Conservation (phyloP, 495 filamentous ascomycete species). For the Daldinia concentrica region DNA sequence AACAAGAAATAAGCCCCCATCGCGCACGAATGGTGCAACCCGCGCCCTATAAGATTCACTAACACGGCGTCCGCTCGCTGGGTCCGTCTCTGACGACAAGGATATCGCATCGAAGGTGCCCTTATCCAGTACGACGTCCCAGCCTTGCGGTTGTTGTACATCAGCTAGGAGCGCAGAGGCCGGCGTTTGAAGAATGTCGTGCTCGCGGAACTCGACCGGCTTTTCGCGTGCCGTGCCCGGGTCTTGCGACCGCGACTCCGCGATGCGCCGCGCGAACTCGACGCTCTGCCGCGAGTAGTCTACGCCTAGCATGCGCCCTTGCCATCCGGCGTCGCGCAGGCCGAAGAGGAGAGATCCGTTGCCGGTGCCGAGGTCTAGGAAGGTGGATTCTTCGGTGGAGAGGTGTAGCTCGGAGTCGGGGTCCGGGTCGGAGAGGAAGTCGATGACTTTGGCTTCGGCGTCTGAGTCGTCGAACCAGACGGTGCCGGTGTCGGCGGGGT, state of each 20-base stretch:
- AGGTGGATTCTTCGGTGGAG: constrained; percentile 40
- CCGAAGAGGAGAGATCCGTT: constrained; percentile 90
- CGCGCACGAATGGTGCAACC: constrained; percentile 70
- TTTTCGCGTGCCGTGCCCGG: neutral
- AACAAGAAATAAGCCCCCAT: constrained; percentile 78
- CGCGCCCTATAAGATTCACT: constrained; percentile 78
- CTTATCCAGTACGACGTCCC: constrained; percentile 93
- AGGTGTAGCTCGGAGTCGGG: constrained; percentile 4
- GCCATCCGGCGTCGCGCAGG: constrained; percentile 65
- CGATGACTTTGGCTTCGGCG: constrained; percentile 69
- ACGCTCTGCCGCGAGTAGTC: constrained; percentile 79
- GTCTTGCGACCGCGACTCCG: constrained; percentile 15
- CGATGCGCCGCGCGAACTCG: constrained; percentile 68
- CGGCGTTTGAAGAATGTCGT: constrained; percentile 74
- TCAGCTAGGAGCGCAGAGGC: constrained; percentile 48
- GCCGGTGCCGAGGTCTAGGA: constrained; percentile 86
- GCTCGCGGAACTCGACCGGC: constrained; percentile 70
- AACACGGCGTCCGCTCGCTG: constrained; percentile 58
- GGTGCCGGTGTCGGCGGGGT: constrained; percentile 71
- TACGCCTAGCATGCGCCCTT: constrained; percentile 79
- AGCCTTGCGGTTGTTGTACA: constrained; percentile 59
- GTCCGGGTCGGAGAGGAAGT: constrained; percentile 57
- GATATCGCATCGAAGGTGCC: constrained; percentile 96
- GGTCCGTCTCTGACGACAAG: constrained; percentile 67
- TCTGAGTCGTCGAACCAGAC: constrained; percentile 81